These are phyloP conservation scores for Hura crepitans DNA, from an alignment of 441 rosid genomes.

Conservation along the genomic window DNA sequence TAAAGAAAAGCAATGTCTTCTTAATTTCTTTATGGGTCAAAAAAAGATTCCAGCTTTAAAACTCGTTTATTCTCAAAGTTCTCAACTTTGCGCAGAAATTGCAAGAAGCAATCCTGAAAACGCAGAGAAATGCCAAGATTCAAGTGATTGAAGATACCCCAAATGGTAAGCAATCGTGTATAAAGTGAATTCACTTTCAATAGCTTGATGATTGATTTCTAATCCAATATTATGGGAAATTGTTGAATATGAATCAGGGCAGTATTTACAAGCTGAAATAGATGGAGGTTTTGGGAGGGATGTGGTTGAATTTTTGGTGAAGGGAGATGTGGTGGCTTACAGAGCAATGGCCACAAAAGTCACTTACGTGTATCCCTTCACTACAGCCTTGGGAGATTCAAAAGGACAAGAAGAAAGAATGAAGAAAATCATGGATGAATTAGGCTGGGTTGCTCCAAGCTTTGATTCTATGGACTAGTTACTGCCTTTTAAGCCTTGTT, in stretches of 20 bases:
- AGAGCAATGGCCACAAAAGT: constrained; percentile 75
- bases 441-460: constrained; percentile 78
- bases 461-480: constrained; percentile 66
- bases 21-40: neutral
- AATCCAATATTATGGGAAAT: neutral
- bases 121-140: constrained; percentile 66
- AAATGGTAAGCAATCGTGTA: constrained; percentile 39
- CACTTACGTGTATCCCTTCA: constrained; percentile 82
- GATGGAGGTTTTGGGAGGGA: constrained; percentile 73
- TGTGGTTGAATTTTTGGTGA: constrained; percentile 73
- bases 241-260: constrained; percentile 36
- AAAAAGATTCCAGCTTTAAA: neutral
- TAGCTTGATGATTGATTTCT: neutral
- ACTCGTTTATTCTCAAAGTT: neutral
- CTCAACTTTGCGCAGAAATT: constrained; percentile 42
- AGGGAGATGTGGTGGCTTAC: constrained; percentile 66
- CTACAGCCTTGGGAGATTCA: constrained; percentile 83
- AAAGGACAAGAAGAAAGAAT: constrained; percentile 74
- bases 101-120: constrained; percentile 58
- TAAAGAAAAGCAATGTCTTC: neutral
- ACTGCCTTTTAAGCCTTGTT: too few relatives aligned
- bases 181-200: constrained; percentile 1
- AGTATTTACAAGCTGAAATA: constrained; percentile 64
- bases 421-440: constrained; percentile 57
- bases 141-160: constrained; percentile 59